Evolutionary conservation across 164 flowering plant species (phyloP), one percentile per base, ranked within the genome.

Genomic region (Vitis amurensis): DNA sequence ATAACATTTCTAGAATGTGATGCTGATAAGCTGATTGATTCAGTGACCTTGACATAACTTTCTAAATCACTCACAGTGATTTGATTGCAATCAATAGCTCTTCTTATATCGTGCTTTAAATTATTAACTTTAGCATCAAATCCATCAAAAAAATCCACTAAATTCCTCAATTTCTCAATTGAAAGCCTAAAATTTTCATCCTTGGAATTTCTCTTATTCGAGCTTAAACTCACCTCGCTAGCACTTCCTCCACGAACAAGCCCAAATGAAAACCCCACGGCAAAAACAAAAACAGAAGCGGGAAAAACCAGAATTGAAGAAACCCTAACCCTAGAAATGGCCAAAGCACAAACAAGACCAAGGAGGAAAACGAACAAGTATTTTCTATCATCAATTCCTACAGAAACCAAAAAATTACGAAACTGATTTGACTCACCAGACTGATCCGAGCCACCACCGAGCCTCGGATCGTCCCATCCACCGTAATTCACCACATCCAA

Each of bases 381-480:
- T 77, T 83, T 88, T 66, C 76, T 78, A 72, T 94, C 93, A 75
- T 89, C 80, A 55, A 88, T 73, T 68, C 96, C 96, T 0, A 88
- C 8, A 9, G 87, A 83, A 71, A 77, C 74, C 8, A 89, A 68
- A 66, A 90, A 83, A 67, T 68, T 73, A 3, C 77, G 81, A 13
- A 89, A 57, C 76, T 73, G 86, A 55, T 75, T 79, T 37, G 88
- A 85, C 85, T 87, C 90, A 83, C 88, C 84, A 29, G 79, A 51
- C 13, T 51, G 31, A 16, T 55, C 66, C 29, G 84, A 68, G 50
- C 76, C 78, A 53, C 71, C 76, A 8, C 58, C 62, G 68, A 70
- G 71, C 6, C 67, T 72, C 7, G 73, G 70, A 56, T 90, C 89
- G 51, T 89, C 97, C 98, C 96, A 94, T 11, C 97, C 98, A 63